Conservation (phyloP, 441 rosid genomes). For the Pelargonium australe region DNA sequence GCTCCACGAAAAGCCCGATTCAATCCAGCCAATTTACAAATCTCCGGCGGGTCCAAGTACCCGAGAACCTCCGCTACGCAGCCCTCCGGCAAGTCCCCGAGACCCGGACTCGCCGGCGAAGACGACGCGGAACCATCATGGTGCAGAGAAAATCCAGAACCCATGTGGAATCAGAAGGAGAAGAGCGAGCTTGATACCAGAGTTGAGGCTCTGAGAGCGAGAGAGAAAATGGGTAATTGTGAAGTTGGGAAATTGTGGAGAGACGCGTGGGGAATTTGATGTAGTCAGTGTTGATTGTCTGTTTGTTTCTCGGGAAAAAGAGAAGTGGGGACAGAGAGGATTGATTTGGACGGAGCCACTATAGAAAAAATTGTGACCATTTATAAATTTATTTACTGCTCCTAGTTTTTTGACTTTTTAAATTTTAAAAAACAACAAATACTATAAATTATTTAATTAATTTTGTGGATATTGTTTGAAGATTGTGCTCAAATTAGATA, state of each 20-base stretch:
- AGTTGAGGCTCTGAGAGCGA: too few species aligned
- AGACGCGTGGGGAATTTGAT: too few species aligned
- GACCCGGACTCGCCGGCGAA: conserved; percentile 26
- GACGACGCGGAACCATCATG: conserved; percentile 6
- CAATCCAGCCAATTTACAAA: conserved; percentile 47
- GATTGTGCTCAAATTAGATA: too few species aligned
- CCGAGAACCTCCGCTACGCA: conserved; percentile 64
- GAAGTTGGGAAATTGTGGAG: too few species aligned
- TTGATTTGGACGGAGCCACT: neutral
- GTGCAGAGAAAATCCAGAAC: conserved; percentile 10
- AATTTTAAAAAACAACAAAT: too few species aligned
- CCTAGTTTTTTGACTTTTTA: too few species aligned
- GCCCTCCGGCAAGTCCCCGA: conserved; percentile 77
- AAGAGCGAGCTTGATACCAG: neutral
- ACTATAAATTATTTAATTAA: too few species aligned
- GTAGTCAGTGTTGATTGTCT: neutral
- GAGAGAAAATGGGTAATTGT: too few species aligned
- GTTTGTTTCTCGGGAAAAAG: conserved; percentile 1
- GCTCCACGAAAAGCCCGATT: conserved; percentile 62
- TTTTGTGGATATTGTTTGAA: too few species aligned
- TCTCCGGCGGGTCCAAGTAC: conserved; percentile 64
- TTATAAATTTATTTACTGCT: too few species aligned
- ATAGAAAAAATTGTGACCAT: too few species aligned
- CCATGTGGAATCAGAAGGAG: neutral
- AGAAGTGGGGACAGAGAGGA: neutral